Percentiles rank a stretch among this genome's conserved stretches.
Conservation (phyloP, 2,329 filamentous ascomycete genomes). For the Eutypella sp. region DNA sequence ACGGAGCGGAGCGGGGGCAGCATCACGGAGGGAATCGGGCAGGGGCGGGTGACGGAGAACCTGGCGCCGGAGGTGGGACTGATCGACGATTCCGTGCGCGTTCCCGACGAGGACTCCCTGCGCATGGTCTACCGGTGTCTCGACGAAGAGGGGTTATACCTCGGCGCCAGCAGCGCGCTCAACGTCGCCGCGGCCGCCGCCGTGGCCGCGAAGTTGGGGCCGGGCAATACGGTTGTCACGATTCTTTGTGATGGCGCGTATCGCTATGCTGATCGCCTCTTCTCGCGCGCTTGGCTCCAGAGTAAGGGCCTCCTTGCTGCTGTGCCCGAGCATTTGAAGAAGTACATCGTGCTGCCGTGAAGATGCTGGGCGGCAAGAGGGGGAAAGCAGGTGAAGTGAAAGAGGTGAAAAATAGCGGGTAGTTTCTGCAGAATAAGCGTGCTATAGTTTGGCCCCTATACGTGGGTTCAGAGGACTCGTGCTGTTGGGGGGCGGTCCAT, state of each 20-base stretch:
- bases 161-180: slow-evolving; percentile 87
- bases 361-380: not conserved
- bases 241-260: slow-evolving; percentile 96
- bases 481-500: too few relatives aligned
- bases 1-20: slow-evolving; percentile 76
- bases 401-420: not conserved
- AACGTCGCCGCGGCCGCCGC: slow-evolving; percentile 96
- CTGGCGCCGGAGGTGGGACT: slow-evolving; percentile 77
- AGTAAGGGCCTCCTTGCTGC: slow-evolving; percentile 77
- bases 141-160: slow-evolving; percentile 91
- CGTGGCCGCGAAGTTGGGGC: slow-evolving; percentile 83
- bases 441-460: too few relatives aligned
- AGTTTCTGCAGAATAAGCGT: too few relatives aligned
- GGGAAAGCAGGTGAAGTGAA: slow-evolving; percentile 1
- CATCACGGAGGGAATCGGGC: slow-evolving; percentile 97
- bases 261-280: slow-evolving; percentile 87
- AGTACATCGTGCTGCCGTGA: slow-evolving; percentile 88
- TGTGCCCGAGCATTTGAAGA: slow-evolving; percentile 79
- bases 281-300: slow-evolving; percentile 85
- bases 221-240: slow-evolving; percentile 86
- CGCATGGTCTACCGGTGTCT: slow-evolving; percentile 97
- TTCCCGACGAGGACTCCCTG: slow-evolving; percentile 90
- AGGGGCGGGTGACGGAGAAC: slow-evolving; percentile 95
- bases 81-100: slow-evolving; percentile 77
- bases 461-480: too few relatives aligned